Base-by-base conservation (phyloP, 129 eudicot genomes). In the Helichrysum umbraculigerum region DNA sequence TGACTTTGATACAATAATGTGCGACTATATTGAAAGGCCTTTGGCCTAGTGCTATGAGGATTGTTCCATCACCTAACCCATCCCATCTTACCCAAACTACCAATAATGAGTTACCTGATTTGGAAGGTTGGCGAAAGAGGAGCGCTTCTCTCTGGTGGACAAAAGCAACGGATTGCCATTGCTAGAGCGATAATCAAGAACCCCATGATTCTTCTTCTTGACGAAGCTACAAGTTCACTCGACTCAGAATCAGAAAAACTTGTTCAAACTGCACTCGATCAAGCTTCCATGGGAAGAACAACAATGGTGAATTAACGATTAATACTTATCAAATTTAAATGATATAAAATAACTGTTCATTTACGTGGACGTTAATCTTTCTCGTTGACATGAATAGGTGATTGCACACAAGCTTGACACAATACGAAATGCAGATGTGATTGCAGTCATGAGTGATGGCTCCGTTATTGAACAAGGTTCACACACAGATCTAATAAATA, bases 181-280 rank as follows among this genome's bases (percentile, higher is more conserved):
- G 97, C 98, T 35, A 80, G 98, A 78, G 98, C 97, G 70, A 83
- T 89, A 19, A 84, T 94, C 20, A 91, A 88, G 69, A 93, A 94
- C 81, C 97, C 98, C 10, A 89, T 91, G 71, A 88, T 94, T 72
- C 90, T 94, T 76, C 88, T 94, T 12, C 97, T 94, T 6, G 98
- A 94, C 56, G 98, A 94, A 91, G 98, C 98, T 22, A 94, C 98
- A 41, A 94, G 98, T 80, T 97, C 98, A 68, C 97, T 94, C 16
- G 96, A 91, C 64, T 87, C 97, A 2, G 97, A 94, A 79, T 94
- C 98, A 12, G 96, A 94, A 71, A 84, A 73, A 54, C 90, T 88
- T 77, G 97, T 94, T 30, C 98, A 94, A 75, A 82, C 71, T 61
- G 98, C 98, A 54, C 91, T 94, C 37, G 93, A 91, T 81, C 96